phyloP scores from a whole-genome alignment of 2,329 filamentous ascomycete genomes.

The Eutypella sp. region DNA sequence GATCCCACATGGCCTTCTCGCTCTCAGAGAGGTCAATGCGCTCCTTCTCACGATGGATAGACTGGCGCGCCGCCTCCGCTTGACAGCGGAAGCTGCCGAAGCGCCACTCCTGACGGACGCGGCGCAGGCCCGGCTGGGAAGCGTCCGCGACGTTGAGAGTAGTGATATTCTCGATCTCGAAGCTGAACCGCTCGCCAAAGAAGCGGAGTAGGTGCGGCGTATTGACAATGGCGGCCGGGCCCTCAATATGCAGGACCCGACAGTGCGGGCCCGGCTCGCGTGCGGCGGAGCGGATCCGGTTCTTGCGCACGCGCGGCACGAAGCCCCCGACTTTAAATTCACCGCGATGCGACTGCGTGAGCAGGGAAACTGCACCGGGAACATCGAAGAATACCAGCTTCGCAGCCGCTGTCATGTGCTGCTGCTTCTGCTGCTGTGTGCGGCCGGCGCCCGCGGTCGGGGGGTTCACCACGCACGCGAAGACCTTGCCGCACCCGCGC shows the following conservation, averaged over 20 bases:
- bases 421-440: constrained; percentile 38
- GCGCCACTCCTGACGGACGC: constrained; percentile 40
- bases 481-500: constrained; percentile 44
- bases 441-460: constrained; percentile 33
- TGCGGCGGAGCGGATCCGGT: constrained; percentile 41
- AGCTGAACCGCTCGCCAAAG: constrained; percentile 40
- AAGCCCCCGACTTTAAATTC: constrained; percentile 36
- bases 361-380: constrained; percentile 42
- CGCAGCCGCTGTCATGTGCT: constrained; percentile 26
- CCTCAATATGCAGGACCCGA: constrained; percentile 47
- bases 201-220: constrained; percentile 30
- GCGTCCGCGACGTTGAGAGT: constrained; percentile 21
- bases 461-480: constrained; percentile 46
- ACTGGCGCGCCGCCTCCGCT: constrained; percentile 39
- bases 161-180: constrained; percentile 41
- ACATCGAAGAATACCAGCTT: constrained; percentile 44
- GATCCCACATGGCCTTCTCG: constrained; percentile 3
- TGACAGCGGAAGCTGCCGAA: constrained; percentile 54
- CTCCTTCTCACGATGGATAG: constrained; percentile 10
- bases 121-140: constrained; percentile 4
- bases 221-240: constrained; percentile 40
- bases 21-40: constrained; percentile 1
- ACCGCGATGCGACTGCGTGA: constrained; percentile 37
- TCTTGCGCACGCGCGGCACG: constrained; percentile 36
- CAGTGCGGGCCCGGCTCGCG: constrained; percentile 25